Conservation (phyloP, 2,329 filamentous ascomycete genomes). For the Sporothrix euskadiensis region DNA sequence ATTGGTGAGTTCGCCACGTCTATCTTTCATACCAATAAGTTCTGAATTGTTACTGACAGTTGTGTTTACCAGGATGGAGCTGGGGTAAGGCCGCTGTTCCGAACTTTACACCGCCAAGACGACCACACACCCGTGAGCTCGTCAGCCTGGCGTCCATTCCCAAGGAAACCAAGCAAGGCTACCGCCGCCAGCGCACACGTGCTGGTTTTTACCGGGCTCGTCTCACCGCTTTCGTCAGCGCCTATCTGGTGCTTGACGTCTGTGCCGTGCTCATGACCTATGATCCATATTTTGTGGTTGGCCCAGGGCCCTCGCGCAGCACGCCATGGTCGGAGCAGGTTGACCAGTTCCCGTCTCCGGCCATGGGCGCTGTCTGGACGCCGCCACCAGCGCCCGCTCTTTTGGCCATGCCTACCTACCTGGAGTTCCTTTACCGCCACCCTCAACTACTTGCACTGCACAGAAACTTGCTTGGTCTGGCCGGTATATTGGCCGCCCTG, state of each 20-base stretch:
- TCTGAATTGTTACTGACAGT: not conserved
- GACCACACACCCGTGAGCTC: conserved; percentile 43
- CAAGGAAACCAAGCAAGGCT: conserved; percentile 48
- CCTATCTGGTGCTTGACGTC: conserved; percentile 69
- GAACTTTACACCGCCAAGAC: conserved; percentile 44
- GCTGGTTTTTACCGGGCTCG: conserved; percentile 49
- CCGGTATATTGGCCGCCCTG: conserved; percentile 61
- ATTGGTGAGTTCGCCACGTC: conserved; percentile 45
- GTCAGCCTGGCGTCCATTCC: conserved; percentile 48
- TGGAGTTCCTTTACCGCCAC: conserved; percentile 19
- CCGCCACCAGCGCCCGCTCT: conserved; percentile 37
- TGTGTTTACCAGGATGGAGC: conserved; percentile 54
- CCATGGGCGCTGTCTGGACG: conserved; percentile 35
- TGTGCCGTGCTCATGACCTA: conserved; percentile 68
- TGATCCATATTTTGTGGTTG: conserved; percentile 74
- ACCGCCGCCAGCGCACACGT: conserved; percentile 46
- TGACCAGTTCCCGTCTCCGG: conserved; percentile 12
- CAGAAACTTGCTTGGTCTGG: conserved; percentile 58
- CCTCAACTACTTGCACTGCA: conserved; percentile 33
- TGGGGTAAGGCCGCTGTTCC: conserved; percentile 55
- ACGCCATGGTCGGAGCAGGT: conserved; percentile 35
- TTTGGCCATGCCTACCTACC: conserved; percentile 47
- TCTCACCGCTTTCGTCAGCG: conserved; percentile 50
- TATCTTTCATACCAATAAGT: not conserved
- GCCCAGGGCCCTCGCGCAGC: conserved; percentile 39